A percentile compares a stretch with the other conserved stretches of the same genome.
Conservation (phyloP, 345 rosid genomes). For the Pelargonium nanum region DNA sequence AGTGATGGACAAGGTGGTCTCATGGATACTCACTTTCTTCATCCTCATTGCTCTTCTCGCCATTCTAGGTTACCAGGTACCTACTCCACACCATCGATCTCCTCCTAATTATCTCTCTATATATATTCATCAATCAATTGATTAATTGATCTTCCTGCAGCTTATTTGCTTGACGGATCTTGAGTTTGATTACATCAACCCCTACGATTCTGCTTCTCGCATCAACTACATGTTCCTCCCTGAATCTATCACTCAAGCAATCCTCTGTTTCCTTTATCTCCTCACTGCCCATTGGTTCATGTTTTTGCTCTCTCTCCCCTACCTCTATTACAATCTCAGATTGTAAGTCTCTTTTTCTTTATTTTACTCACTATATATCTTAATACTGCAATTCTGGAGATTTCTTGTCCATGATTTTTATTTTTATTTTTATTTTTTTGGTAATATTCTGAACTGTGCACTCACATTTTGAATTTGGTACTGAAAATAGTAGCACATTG, state of each 20-base stretch:
- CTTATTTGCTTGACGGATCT: slow-evolving; percentile 30
- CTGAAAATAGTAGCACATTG: too few relatives aligned
- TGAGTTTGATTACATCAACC: slow-evolving; percentile 34
- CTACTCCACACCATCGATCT: not conserved
- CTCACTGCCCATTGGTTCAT: slow-evolving; percentile 36
- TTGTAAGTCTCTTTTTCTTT: slow-evolving; percentile 21
- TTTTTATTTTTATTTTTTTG: too few relatives aligned
- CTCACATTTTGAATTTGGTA: too few relatives aligned
- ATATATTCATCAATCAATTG: not conserved
- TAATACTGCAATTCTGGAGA: too few relatives aligned
- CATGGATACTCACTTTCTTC: slow-evolving; percentile 11
- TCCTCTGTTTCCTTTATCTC: slow-evolving; percentile 22
- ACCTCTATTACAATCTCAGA: slow-evolving; percentile 22
- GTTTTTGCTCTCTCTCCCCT: slow-evolving; percentile 28
- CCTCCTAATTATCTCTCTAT: not conserved
- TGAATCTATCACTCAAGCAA: slow-evolving; percentile 28
- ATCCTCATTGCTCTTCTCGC: slow-evolving; percentile 8
- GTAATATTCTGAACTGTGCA: too few relatives aligned
- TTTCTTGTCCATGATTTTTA: not conserved
- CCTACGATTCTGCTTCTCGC: slow-evolving; percentile 26
- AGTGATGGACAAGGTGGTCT: not conserved
- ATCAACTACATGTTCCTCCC: slow-evolving; percentile 26
- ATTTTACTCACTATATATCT: not conserved
- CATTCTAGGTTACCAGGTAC: slow-evolving; percentile 13
- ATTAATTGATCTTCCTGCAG: slow-evolving; percentile 19